Evolutionary conservation across 139 green algal species (phyloP).

Genomic region (Desmodesmus armatus): DNA sequence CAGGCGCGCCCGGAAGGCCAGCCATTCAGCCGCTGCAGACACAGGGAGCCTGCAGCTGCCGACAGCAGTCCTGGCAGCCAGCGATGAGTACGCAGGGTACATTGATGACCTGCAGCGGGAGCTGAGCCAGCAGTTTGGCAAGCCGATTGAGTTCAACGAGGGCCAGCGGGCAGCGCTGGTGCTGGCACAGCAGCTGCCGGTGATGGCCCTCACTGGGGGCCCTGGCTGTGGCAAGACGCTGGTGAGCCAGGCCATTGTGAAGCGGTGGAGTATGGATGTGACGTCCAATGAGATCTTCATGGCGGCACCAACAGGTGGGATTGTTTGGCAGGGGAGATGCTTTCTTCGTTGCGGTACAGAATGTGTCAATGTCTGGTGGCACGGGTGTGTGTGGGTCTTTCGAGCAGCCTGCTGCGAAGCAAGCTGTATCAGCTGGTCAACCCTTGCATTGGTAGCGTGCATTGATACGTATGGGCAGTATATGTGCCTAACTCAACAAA

Average conservation of each 20-base stretch:
- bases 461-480: too few species aligned
- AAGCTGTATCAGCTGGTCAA: background rate
- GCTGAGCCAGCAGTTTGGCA: background rate
- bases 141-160: background rate
- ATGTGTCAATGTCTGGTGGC: background rate
- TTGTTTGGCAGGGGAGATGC: background rate
- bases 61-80: background rate
- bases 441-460: background rate
- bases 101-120: background rate
- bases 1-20: background rate
- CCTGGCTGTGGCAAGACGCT: constrained; percentile 83
- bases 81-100: background rate
- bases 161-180: constrained; percentile 63
- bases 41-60: background rate
- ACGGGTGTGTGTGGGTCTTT: background rate
- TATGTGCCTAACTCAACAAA: too few species aligned
- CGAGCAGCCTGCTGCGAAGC: background rate
- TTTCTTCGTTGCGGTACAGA: too few species aligned
- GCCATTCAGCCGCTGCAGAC: constrained; percentile 5
- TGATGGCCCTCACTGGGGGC: constrained; percentile 79
- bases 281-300: constrained; percentile 66
- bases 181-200: constrained; percentile 53
- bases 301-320: constrained; percentile 35
- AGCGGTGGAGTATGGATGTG: constrained; percentile 63
- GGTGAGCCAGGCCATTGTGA: constrained; percentile 59